phyloP scores from a whole-genome alignment of 164 flowering plant genomes.

The Vitis amurensis region DNA sequence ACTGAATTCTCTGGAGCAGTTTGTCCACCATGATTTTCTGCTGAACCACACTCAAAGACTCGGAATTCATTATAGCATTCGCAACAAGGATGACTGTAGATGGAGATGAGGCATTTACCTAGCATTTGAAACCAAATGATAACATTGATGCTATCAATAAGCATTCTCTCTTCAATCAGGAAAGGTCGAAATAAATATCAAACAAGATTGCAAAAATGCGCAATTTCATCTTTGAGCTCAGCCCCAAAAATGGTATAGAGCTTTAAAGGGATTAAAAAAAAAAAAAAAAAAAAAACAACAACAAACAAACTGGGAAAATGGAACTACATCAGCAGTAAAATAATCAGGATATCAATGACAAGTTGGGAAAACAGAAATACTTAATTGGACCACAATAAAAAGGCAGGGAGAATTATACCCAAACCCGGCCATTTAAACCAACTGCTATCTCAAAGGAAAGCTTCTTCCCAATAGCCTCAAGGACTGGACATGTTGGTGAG shows the following conservation, averaged over 20 bases:
- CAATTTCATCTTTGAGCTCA: too few relatives aligned
- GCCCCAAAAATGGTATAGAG: too few relatives aligned
- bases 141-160: too few relatives aligned
- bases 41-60: slow-evolving; percentile 58
- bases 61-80: slow-evolving; percentile 82
- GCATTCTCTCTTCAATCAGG: too few relatives aligned
- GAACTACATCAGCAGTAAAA: neutral
- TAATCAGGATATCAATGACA: neutral
- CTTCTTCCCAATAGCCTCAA: slow-evolving; percentile 88
- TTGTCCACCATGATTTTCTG: slow-evolving; percentile 81
- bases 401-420: slow-evolving; percentile 50
- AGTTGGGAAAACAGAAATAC: neutral
- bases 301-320: neutral
- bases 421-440: slow-evolving; percentile 93
- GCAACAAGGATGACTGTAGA: slow-evolving; percentile 56
- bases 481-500: slow-evolving; percentile 92
- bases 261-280: neutral
- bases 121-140: slow-evolving; percentile 1
- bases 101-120: slow-evolving; percentile 83
- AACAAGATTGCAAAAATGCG: too few relatives aligned
- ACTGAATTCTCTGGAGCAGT: slow-evolving; percentile 59
- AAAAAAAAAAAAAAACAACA: neutral
- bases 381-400: neutral
- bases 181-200: too few relatives aligned
- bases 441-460: slow-evolving; percentile 92